phyloP scores from a whole-genome alignment of 2,329 filamentous ascomycete genomes.

The Penicillium vulpinum region DNA sequence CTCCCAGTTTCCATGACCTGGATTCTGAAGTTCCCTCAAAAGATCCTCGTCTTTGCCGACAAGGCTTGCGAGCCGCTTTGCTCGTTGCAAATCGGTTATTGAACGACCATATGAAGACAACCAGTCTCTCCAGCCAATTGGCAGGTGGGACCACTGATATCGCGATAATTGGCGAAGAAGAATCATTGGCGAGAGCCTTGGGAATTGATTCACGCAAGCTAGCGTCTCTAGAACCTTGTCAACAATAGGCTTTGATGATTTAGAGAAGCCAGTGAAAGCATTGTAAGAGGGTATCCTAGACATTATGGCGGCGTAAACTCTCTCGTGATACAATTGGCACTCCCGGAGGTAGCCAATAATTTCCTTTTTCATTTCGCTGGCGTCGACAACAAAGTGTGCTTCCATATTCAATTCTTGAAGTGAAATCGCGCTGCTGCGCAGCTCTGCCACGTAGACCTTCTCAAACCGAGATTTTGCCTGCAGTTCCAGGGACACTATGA shows the following conservation, averaged over 20 bases:
- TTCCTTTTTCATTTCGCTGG: background rate
- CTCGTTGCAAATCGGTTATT: conserved; percentile 32
- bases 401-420: background rate
- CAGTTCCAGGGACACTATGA: background rate
- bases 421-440: background rate
- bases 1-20: conserved; percentile 59
- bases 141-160: conserved; percentile 5
- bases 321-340: background rate
- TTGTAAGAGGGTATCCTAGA: background rate
- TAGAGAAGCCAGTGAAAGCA: background rate
- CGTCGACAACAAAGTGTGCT: background rate
- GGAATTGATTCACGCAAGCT: background rate
- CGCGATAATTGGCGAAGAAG: conserved; percentile 27
- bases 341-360: background rate
- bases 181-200: conserved; percentile 21
- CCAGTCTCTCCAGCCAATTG: conserved; percentile 9
- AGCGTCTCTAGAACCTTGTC: background rate
- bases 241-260: background rate
- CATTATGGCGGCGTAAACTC: background rate
- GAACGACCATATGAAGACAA: conserved; percentile 29
- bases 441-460: background rate
- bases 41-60: conserved; percentile 20
- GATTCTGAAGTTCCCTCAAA: conserved; percentile 46
- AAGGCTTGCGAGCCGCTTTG: conserved; percentile 25
- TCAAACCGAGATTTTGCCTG: background rate